A percentile compares a stretch with the other conserved stretches of the same genome.
Conservation (phyloP, 805 yeast species). For the Kockiozyma suomiensis region DNA sequence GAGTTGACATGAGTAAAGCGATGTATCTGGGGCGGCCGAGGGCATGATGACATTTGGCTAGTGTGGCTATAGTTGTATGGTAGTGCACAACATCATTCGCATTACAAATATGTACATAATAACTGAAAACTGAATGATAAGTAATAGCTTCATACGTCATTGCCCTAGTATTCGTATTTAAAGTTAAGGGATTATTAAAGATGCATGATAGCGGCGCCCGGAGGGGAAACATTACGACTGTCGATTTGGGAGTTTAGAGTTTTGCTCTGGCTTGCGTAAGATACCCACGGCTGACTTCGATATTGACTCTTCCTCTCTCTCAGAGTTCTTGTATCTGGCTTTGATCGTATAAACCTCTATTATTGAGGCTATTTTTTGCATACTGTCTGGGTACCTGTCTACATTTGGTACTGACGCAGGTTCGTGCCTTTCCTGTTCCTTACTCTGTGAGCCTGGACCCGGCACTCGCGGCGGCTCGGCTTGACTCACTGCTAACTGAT, state of each 20-base stretch:
- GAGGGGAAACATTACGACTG: no score
- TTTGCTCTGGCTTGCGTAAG: constrained; percentile 9
- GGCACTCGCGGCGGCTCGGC: no score
- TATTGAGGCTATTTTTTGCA: background rate
- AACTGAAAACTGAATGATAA: background rate
- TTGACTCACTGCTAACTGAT: no score
- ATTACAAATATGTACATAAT: no score
- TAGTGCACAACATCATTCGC: no score
- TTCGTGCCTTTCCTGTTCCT: no score
- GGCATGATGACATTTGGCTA: no score
- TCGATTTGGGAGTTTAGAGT: constrained; percentile 10
- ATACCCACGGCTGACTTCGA: background rate
- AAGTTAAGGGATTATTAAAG: background rate
- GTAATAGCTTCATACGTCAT: background rate
- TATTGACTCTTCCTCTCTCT: background rate
- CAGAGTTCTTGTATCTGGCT: no score
- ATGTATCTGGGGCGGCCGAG: constrained; percentile 9
- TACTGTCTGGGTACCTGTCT: no score
- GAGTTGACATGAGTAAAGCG: constrained; percentile 8
- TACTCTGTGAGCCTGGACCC: no score
- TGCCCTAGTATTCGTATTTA: background rate
- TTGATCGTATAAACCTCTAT: background rate
- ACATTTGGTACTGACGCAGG: no score
- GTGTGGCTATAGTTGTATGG: no score
- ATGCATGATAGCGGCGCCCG: constrained; percentile 1